Percentiles rank a stretch among this genome's conserved stretches.
These are phyloP conservation scores for Candida gorgasii DNA, from an alignment of 805 yeast genomes.

Conservation along the genomic window DNA sequence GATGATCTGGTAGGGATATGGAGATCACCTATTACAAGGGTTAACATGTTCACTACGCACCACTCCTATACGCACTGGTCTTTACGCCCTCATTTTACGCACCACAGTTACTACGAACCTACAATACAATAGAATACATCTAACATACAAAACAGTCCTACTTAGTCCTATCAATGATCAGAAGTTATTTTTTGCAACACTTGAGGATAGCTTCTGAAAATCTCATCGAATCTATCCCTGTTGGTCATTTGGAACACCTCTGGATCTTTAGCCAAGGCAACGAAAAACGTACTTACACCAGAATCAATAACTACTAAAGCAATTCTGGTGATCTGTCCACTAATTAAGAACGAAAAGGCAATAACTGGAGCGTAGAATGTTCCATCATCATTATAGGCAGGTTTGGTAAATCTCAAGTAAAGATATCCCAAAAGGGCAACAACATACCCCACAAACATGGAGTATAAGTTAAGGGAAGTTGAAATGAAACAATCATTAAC, in stretches of 20 bases:
- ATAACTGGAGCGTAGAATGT: constrained; percentile 68
- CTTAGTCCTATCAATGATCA: constrained; percentile 23
- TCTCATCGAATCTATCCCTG: constrained; percentile 63
- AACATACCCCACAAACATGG: constrained; percentile 65
- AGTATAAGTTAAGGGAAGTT: constrained; percentile 75
- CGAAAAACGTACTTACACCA: constrained; percentile 81
- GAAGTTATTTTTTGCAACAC: constrained; percentile 56
- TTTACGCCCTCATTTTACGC: not conserved
- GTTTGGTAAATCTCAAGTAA: constrained; percentile 66
- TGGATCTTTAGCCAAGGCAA: constrained; percentile 83
- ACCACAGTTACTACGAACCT: not conserved
- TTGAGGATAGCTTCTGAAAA: constrained; percentile 66
- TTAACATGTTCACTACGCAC: no score
- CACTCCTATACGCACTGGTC: no score
- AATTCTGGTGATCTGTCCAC: constrained; percentile 73
- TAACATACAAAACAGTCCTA: not conserved
- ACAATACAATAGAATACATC: not conserved
- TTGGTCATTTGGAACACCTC: constrained; percentile 74
- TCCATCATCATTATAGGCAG: constrained; percentile 62
- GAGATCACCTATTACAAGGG: constrained; percentile 82
- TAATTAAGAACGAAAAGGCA: constrained; percentile 71
- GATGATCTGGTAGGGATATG: constrained; percentile 86
- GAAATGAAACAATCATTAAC: constrained; percentile 82
- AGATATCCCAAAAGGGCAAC: constrained; percentile 63
- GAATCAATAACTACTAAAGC: constrained; percentile 74